These are phyloP conservation scores for Aspergillus avenaceus DNA, from an alignment of 495 filamentous ascomycete species.

Conservation along the genomic window DNA sequence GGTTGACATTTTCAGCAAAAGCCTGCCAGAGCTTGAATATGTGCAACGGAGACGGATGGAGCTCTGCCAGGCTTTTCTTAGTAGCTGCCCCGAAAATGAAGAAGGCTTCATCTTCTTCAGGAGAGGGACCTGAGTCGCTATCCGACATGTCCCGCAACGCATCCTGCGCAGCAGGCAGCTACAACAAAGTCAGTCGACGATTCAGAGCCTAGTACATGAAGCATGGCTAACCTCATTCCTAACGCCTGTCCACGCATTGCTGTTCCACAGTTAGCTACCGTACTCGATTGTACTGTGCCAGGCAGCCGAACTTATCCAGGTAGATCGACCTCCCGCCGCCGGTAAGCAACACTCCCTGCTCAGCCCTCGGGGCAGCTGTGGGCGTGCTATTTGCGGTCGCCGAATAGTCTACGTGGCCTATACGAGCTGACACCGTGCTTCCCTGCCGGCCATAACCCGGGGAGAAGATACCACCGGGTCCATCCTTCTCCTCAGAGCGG, in stretches of 20 bases:
- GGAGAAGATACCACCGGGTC: not conserved
- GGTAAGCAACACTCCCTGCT: constrained; percentile 29
- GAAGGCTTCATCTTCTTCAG: constrained; percentile 19
- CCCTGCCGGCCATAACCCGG: not conserved
- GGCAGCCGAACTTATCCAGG: constrained; percentile 37
- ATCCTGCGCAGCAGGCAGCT: constrained; percentile 48
- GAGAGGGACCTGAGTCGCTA: constrained; percentile 9
- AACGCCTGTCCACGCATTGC: constrained; percentile 49
- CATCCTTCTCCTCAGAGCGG: constrained; percentile 8
- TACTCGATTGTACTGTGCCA: not conserved
- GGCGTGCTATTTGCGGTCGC: not conserved
- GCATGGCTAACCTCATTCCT: constrained; percentile 41
- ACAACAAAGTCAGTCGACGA: too few species aligned
- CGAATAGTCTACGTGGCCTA: not conserved
- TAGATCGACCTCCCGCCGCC: constrained; percentile 42
- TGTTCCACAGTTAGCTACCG: constrained; percentile 9
- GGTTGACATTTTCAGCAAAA: constrained; percentile 64
- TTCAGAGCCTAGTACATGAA: not conserved
- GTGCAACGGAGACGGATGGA: constrained; percentile 66
- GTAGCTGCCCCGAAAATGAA: constrained; percentile 19
- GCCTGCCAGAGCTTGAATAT: constrained; percentile 70
- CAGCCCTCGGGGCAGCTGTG: constrained; percentile 13
- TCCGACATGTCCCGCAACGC: constrained; percentile 28
- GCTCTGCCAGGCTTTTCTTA: constrained; percentile 15
- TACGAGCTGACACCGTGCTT: not conserved